phyloP scores from a whole-genome alignment of 352 stramenopile genomes.

The Globisporangium polare region DNA sequence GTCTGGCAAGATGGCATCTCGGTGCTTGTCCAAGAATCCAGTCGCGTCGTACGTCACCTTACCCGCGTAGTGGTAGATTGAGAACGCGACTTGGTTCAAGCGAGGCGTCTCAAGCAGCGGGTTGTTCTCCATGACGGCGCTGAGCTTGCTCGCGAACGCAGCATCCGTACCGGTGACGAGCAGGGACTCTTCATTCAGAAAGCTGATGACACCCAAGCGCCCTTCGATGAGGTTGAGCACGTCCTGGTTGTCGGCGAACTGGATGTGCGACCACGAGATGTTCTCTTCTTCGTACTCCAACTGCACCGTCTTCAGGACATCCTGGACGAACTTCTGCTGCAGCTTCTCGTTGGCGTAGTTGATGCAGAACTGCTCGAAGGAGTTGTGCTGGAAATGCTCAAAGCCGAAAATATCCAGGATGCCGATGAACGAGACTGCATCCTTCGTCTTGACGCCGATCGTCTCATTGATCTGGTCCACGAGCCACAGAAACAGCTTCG shows the following conservation, averaged over 20 bases:
- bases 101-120: slow-evolving; percentile 78
- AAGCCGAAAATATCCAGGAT: slow-evolving; percentile 99
- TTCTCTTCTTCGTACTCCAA: slow-evolving; percentile 95
- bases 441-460: slow-evolving; percentile 62
- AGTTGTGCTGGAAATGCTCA: slow-evolving; percentile 97
- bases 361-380: slow-evolving; percentile 95
- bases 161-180: slow-evolving; percentile 79
- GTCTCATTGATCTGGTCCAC: slow-evolving; percentile 93
- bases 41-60: slow-evolving; percentile 84
- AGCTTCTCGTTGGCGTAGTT: slow-evolving; percentile 95
- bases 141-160: slow-evolving; percentile 87
- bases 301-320: slow-evolving; percentile 91
- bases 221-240: slow-evolving; percentile 90
- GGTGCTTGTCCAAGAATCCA: slow-evolving; percentile 84
- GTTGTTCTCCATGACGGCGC: slow-evolving; percentile 87
- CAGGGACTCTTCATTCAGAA: slow-evolving; percentile 89
- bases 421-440: slow-evolving; percentile 79
- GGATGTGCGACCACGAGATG: slow-evolving; percentile 89
- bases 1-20: slow-evolving; percentile 76
- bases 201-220: slow-evolving; percentile 82
- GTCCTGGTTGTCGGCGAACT: slow-evolving; percentile 89
- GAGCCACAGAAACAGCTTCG: slow-evolving; percentile 95
- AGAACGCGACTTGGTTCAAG: slow-evolving; percentile 80
- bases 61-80: slow-evolving; percentile 82
- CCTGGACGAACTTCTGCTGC: slow-evolving; percentile 89